Evolutionary conservation across 1,284 basidiomycete genomes (phyloP), one percentile per base, ranked within the genome.

Genomic region (Cystobasidium pallidum): DNA sequence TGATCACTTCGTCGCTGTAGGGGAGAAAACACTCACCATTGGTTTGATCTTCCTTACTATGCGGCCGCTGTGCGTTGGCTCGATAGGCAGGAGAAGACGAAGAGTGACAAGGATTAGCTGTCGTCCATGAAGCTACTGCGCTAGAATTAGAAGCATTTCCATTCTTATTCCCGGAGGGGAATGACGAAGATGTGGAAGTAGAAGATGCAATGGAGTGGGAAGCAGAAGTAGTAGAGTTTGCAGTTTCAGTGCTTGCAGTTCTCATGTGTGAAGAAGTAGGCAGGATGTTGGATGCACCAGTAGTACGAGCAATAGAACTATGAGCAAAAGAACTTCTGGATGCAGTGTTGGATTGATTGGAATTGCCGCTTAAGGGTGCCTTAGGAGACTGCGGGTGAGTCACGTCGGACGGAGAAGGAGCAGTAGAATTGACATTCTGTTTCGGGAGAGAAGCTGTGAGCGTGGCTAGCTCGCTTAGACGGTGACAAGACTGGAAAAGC

Each of bases 141-240:
- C 54, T 57, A 57, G 54, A 15, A 34, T 55, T 34, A 55, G 54
- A 55, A 6, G n/a, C 28, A 34, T 55, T 55, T 34, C 28, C 54
- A 57, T 34, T 57, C n/a, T n/a, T 36, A 13, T 28, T 34, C n/a
- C n/a, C n/a, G n/a, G n/a, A n/a, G n/a, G n/a, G n/a, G 32, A 21
- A 2, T 4, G 54, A 57, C n/a, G 54, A 57, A 26, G 54, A n/a
- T 32, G 28, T 6, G 15, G 54, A 57, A 34, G 19, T 34, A 34
- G 30, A 57, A 36, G 54, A 32, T n/a, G n/a, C n/a, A n/a, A n/a
- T n/a, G n/a, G n/a, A n/a, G n/a, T n/a, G n/a, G n/a, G n/a, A n/a
- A n/a, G n/a, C n/a, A 57, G 32, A 4, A 21, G 54, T 19, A 57
- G 15, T 34, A 34, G 54, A 57, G 11, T 4, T 34, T 34, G 15